Conservation (phyloP, 495 filamentous ascomycete genomes). For the Podospora didyma region DNA sequence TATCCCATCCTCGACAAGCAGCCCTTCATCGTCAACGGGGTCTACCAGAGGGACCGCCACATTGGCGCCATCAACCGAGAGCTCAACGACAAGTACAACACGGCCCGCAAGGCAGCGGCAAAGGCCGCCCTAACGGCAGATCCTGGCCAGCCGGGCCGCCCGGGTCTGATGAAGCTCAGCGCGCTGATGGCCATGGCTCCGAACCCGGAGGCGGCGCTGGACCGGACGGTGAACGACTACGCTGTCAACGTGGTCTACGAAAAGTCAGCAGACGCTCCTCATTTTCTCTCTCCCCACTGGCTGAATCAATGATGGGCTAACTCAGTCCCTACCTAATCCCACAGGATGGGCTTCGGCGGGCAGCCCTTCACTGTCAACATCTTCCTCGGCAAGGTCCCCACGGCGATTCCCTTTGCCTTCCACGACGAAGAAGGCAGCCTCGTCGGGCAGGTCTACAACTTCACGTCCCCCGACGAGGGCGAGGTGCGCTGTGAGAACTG, state of each 20-base stretch:
- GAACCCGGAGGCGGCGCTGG: neutral
- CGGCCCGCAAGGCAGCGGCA: neutral
- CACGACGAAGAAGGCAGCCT: neutral
- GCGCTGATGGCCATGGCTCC: neutral
- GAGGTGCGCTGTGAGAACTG: neutral
- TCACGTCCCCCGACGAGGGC: neutral
- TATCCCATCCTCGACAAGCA: neutral
- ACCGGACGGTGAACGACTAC: neutral
- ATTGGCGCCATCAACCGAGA: neutral
- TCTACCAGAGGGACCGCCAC: neutral
- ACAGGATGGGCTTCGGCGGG: constrained; percentile 1
- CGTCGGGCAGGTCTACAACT: neutral
- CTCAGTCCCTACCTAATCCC: neutral
- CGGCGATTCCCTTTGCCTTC: neutral
- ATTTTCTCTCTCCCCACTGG: neutral
- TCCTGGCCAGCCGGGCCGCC: neutral
- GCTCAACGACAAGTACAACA: neutral
- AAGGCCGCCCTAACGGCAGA: neutral
- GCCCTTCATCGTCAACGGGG: neutral
- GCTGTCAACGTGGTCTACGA: neutral
- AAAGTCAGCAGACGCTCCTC: neutral
- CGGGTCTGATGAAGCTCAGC: neutral
- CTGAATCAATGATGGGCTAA: neutral
- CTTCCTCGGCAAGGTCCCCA: neutral
- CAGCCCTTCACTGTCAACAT: neutral